A percentile compares a stretch with the other conserved stretches of the same genome.
phyloP scores from a whole-genome alignment of 2,329 filamentous ascomycete species.

The Ciborinia camelliae region DNA sequence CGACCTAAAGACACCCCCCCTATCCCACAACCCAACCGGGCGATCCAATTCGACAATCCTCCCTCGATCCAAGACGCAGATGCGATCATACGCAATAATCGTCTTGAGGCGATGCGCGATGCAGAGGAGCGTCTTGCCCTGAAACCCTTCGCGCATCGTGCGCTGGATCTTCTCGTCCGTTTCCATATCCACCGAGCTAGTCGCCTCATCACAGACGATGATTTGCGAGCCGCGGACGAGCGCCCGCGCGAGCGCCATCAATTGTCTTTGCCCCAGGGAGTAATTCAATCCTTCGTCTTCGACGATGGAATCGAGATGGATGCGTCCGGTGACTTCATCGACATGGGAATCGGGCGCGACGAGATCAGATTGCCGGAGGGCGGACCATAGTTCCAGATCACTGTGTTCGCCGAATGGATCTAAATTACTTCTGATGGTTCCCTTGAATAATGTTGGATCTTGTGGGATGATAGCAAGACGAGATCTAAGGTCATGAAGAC shows the following conservation, averaged over 20 bases:
- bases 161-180: conserved; percentile 93
- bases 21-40: conserved; percentile 69
- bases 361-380: conserved; percentile 72
- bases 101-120: conserved; percentile 91
- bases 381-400: conserved; percentile 74
- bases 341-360: conserved; percentile 48
- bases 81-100: conserved; percentile 90
- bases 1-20: conserved; percentile 70
- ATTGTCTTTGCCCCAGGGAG: conserved; percentile 88
- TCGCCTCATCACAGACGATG: conserved; percentile 96
- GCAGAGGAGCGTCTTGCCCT: conserved; percentile 82
- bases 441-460: conserved; percentile 78
- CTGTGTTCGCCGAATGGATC: conserved; percentile 78
- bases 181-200: conserved; percentile 89
- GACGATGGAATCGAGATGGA: conserved; percentile 79
- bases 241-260: conserved; percentile 90
- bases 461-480: conserved; percentile 80
- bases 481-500: conserved; percentile 71
- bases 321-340: conserved; percentile 50
- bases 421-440: conserved; percentile 74
- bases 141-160: conserved; percentile 82
- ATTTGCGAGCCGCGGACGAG: conserved; percentile 85
- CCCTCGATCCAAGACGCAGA: conserved; percentile 94
- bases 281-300: conserved; percentile 97
- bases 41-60: conserved; percentile 81